A percentile compares a stretch with the other conserved stretches of the same genome.
phyloP scores from a whole-genome alignment of 2,329 filamentous ascomycete species.

The Cytospora leucostoma region DNA sequence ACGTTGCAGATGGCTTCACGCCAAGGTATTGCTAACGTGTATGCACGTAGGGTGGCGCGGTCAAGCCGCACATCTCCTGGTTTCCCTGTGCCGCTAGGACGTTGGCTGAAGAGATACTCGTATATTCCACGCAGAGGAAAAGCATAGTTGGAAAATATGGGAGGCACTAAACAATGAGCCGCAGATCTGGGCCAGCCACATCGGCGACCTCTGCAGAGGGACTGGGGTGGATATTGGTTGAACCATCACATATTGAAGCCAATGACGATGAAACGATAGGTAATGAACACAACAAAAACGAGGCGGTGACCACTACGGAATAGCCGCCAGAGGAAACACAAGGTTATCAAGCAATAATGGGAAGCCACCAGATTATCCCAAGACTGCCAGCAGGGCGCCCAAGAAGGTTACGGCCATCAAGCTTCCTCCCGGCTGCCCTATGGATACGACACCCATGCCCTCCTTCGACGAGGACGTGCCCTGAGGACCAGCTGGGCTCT shows the following conservation, averaged over 20 bases:
- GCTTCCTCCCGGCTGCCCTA: neutral
- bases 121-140: slow-evolving; percentile 1
- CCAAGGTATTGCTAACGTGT: neutral
- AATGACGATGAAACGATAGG: neutral
- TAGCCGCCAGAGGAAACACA: neutral
- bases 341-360: neutral
- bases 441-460: neutral
- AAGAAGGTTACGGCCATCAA: neutral
- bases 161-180: neutral
- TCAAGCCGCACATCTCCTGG: slow-evolving; percentile 1
- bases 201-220: neutral
- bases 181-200: slow-evolving; percentile 6
- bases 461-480: slow-evolving; percentile 13
- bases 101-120: neutral
- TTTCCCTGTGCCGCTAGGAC: neutral
- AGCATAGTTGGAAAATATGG: neutral
- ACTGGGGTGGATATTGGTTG: neutral
- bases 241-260: neutral
- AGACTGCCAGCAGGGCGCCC: neutral
- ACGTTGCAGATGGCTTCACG: neutral
- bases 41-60: neutral
- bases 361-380: slow-evolving; percentile 2
- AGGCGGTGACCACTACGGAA: neutral
- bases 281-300: neutral
- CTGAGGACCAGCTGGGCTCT: slow-evolving; percentile 17